phyloP scores from a whole-genome alignment of 805 yeast genomes.

The Candida coquimbonensis region DNA sequence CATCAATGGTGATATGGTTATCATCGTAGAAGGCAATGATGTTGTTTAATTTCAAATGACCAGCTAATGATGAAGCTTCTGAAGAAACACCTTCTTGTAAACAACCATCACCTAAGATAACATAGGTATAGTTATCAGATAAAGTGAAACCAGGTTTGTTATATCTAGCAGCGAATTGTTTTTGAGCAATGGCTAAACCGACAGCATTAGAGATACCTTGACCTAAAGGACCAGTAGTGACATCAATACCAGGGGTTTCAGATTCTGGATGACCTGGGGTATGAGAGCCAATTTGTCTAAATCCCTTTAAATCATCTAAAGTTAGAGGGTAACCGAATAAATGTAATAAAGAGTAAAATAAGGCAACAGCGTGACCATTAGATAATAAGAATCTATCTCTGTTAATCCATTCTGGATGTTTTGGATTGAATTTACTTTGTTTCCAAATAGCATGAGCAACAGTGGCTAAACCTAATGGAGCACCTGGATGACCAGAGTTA shows the following conservation, averaged over 20 bases:
- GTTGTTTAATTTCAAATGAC: constrained; percentile 89
- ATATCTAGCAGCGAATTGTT: constrained; percentile 85
- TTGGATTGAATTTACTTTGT: constrained; percentile 80
- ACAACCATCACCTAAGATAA: constrained; percentile 94
- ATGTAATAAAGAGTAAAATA: constrained; percentile 79
- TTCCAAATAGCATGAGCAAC: constrained; percentile 84
- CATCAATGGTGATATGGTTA: constrained; percentile 95
- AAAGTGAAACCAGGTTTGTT: constrained; percentile 78
- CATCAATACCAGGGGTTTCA: constrained; percentile 89
- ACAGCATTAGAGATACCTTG: constrained; percentile 97
- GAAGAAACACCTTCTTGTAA: constrained; percentile 96
- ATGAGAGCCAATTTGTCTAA: constrained; percentile 85
- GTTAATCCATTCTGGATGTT: constrained; percentile 87
- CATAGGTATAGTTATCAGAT: constrained; percentile 70
- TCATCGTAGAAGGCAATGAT: constrained; percentile 94
- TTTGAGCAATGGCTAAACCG: constrained; percentile 93
- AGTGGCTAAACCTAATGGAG: constrained; percentile 97
- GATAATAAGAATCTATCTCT: constrained; percentile 93
- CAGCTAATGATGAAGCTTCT: constrained; percentile 92
- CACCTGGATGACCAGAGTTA: constrained; percentile 98
- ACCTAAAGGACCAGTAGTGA: constrained; percentile 98
- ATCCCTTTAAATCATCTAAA: constrained; percentile 80
- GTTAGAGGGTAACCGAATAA: constrained; percentile 76
- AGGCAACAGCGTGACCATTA: constrained; percentile 94
- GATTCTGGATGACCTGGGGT: constrained; percentile 98